Base-by-base conservation (phyloP, 176 grass and related monocot species). In the Oryza meyeriana region DNA sequence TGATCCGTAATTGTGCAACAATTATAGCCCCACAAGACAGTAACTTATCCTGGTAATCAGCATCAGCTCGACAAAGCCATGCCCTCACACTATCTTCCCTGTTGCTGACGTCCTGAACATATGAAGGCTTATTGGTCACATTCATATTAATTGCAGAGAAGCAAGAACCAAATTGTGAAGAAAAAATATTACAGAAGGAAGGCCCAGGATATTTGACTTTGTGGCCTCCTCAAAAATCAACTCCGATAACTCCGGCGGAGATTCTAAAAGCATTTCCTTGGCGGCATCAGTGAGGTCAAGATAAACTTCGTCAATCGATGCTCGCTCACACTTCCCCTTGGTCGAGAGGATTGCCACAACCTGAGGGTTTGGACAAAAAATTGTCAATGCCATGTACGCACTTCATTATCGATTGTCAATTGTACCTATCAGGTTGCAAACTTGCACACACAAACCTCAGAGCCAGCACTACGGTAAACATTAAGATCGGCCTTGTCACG, bases 301-400 rank as follows among this genome's bases (percentile, higher is more conserved):
- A 88, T 98, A 98, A 58, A 93, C 95, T 91, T 98, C 92, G 35
- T 98, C 92, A 34, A 98, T 98, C 64, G 95, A 98, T 66, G 92
- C 88, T 71, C 92, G 91, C 72, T 98, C 95, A 27, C 95, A 95
- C 86, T 91, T 91, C 20, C 92, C 95, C 87, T 95, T 93, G 14
- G 62, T 95, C 22, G 92, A 33, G 61, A 98, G 88, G 35, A 95
- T 93, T 6, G 92, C 87, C 12, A 98, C 88, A 25, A 95, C 92
- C 92, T 98, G 76, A 75, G 79, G 52, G 24, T 86, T 85, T 18
- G 20, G 24, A 11, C 35, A 8, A 62, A 8, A 62, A 61, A 65
- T 10, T 5, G 3, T 44, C 39, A 22, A 58, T 59, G 61, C 0
- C 20, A 73, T 79, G 7, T 9, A 38, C 67, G 20, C 48, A 1